These are phyloP conservation scores for Pseudogymnoascus sp. DNA, from an alignment of 2,329 filamentous ascomycete genomes.

Conservation along the genomic window DNA sequence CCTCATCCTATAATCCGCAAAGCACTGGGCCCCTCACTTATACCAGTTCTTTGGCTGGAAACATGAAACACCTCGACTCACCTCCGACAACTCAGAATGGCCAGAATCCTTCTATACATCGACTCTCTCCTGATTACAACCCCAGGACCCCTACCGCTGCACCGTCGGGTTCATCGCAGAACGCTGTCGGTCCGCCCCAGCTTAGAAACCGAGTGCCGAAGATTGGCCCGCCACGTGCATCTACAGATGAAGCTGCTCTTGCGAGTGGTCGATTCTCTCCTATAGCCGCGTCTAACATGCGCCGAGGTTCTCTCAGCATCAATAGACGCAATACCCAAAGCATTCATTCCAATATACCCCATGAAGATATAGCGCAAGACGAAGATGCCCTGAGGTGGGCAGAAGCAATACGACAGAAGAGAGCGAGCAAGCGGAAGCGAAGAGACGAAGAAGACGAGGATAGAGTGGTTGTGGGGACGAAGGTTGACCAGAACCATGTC, in stretches of 20 bases:
- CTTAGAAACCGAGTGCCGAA: slow-evolving; percentile 81
- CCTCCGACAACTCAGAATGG: slow-evolving; percentile 20
- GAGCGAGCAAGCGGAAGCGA: slow-evolving; percentile 75
- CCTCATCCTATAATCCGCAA: slow-evolving; percentile 23
- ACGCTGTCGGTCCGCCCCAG: slow-evolving; percentile 37
- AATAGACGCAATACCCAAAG: slow-evolving; percentile 75
- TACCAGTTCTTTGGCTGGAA: slow-evolving; percentile 22
- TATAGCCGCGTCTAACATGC: slow-evolving; percentile 40
- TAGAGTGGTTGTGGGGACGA: slow-evolving; percentile 88
- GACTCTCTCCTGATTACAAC: slow-evolving; percentile 48
- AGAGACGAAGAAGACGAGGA: slow-evolving; percentile 88
- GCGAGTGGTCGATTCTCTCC: slow-evolving; percentile 78
- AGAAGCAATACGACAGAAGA: slow-evolving; percentile 83
- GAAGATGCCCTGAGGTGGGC: slow-evolving; percentile 89
- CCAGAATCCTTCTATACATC: slow-evolving; percentile 36
- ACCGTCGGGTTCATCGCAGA: background rate
- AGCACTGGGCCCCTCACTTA: slow-evolving; percentile 27
- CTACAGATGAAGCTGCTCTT: slow-evolving; percentile 60
- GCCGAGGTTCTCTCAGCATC: slow-evolving; percentile 76
- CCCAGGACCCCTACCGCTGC: slow-evolving; percentile 38
- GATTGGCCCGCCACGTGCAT: slow-evolving; percentile 52
- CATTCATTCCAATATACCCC: slow-evolving; percentile 71
- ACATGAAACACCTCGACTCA: slow-evolving; percentile 19
- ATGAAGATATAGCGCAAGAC: slow-evolving; percentile 77
- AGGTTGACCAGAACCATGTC: slow-evolving; percentile 93